phyloP scores from a whole-genome alignment of 2,329 filamentous ascomycete species.

The Magnaporthiopsis incrustans region DNA sequence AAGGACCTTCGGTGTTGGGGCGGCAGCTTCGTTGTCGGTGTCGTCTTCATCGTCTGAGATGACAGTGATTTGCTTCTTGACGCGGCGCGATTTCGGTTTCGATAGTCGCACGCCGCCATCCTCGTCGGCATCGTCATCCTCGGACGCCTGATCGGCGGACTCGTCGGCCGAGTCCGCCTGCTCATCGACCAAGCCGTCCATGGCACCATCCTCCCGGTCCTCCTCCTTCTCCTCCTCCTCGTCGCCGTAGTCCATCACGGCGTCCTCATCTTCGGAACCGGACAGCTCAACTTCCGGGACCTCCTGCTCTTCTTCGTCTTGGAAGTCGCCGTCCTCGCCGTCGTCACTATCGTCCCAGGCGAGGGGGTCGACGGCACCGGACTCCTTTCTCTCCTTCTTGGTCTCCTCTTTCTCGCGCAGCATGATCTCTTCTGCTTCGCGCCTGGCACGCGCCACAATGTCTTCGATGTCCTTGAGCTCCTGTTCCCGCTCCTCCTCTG shows the following conservation, averaged over 20 bases:
- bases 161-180: slow-evolving; percentile 15
- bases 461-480: slow-evolving; percentile 82
- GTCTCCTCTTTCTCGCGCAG: slow-evolving; percentile 66
- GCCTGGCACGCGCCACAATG: slow-evolving; percentile 73
- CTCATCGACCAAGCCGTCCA: slow-evolving; percentile 15
- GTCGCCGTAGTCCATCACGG: slow-evolving; percentile 7
- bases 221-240: slow-evolving; percentile 7
- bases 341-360: slow-evolving; percentile 48
- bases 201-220: slow-evolving; percentile 12
- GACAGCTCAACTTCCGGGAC: slow-evolving; percentile 14
- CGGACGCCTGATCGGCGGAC: slow-evolving; percentile 16
- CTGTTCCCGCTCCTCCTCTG: slow-evolving; percentile 75
- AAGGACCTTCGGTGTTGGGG: slow-evolving; percentile 16
- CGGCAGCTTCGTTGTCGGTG: slow-evolving; percentile 31
- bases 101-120: slow-evolving; percentile 6
- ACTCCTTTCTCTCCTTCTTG: slow-evolving; percentile 51
- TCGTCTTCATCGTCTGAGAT: slow-evolving; percentile 63
- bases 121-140: slow-evolving; percentile 1
- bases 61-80: slow-evolving; percentile 42
- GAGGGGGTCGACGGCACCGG: slow-evolving; percentile 37
- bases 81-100: slow-evolving; percentile 25
- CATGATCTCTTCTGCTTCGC: slow-evolving; percentile 72
- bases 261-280: slow-evolving; percentile 14
- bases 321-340: slow-evolving; percentile 33
- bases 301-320: slow-evolving; percentile 25